phyloP scores from a whole-genome alignment of 169 alveolate species.

The Cryptosporidium tyzzeri region DNA sequence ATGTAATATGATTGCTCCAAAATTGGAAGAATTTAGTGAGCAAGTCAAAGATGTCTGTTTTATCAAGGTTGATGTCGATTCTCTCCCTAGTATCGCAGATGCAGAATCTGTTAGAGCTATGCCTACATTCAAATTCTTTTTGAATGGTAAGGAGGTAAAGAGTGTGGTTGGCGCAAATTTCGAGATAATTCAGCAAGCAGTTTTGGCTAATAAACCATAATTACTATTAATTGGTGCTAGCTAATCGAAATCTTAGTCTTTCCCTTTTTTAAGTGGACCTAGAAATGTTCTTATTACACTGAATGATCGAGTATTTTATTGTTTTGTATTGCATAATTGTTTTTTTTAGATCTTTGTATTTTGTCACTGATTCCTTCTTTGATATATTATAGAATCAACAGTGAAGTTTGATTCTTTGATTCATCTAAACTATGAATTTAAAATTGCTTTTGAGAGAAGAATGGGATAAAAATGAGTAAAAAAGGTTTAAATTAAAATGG shows the following conservation, averaged over 20 bases:
- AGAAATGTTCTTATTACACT: no score
- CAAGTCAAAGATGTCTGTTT: constrained; percentile 70
- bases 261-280: no score
- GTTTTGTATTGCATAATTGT: not conserved
- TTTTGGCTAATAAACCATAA: constrained; percentile 39
- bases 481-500: no score
- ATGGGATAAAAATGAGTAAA: no score
- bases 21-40: constrained; percentile 74
- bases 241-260: not conserved
- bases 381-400: no score
- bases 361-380: no score
- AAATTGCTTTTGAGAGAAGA: no score
- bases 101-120: constrained; percentile 74
- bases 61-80: constrained; percentile 79
- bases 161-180: constrained; percentile 79
- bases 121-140: constrained; percentile 79
- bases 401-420: no score
- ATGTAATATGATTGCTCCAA: constrained; percentile 82
- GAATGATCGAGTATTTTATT: not conserved
- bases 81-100: constrained; percentile 58
- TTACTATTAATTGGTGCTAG: not conserved
- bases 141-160: constrained; percentile 70
- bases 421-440: no score
- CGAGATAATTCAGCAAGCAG: constrained; percentile 73
- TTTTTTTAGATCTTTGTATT: no score